Evolutionary conservation across 2,329 filamentous ascomycete genomes (phyloP), one percentile per base, ranked within the genome.

Genomic region (Colletotrichum lini): DNA sequence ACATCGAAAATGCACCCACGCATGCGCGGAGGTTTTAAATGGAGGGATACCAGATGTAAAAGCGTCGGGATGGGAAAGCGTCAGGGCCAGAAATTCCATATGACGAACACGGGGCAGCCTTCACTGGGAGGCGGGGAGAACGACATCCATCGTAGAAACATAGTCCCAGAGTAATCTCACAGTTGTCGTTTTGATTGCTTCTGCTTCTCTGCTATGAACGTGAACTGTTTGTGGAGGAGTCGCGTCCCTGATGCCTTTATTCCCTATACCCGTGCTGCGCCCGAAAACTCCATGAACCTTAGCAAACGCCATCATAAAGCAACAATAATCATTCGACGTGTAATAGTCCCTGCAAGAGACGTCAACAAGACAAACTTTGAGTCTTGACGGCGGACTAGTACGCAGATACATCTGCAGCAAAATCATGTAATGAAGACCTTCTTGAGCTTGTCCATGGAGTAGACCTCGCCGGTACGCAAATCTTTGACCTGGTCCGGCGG

Each of bases 351-450:
- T 30, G 45, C 18, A 10, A 52, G 45, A 10, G 21, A 62, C 9
- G 12, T 6, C 12, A 30, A 38, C 12, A 16, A 38, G n/a, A 18
- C 38, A 23, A 18, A 38, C n/a, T 13, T 15, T 4, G n/a, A 26
- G 16, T 15, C 8, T 18, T n/a, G n/a, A 23, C 4, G 59, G 10
- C 15, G 47, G 21, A 16, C 45, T 12, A 18, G n/a, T 15, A 47
- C 35, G 40, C 10, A 38, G 12, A 40, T 23, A 30, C 4, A 30
- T 15, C 16, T 18, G 38, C 40, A 16, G 12, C 16, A 42, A n/a
- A 26, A n/a, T 70, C 45, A 98, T 65, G 94, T 94, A 71, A 98
- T 98, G 79, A 92, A 99, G 26, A 98, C 95, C 84, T 97, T 98
- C 84, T 93, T 93, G 70, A 96, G 83, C 66, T 89, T 85, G 2